These are phyloP conservation scores for Fusarium pseudoanthophilum DNA, from an alignment of 2,329 filamentous ascomycete species.

Conservation along the genomic window DNA sequence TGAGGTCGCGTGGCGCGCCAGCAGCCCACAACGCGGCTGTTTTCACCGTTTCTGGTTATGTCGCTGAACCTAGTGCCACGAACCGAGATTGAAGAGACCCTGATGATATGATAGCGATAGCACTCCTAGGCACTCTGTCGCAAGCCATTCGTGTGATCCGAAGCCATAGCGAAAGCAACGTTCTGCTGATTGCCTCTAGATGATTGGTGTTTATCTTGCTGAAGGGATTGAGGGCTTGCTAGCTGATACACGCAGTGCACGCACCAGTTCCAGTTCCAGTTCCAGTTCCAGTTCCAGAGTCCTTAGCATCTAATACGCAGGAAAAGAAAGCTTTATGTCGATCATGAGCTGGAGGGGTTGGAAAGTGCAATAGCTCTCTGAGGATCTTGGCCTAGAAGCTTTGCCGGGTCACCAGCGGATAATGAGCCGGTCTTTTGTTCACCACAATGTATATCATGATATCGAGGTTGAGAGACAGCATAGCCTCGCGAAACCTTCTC, in stretches of 20 bases:
- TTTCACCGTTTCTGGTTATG: slow-evolving; percentile 34
- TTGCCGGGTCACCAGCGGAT: neutral
- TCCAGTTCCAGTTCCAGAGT: neutral
- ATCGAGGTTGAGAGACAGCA: slow-evolving; percentile 1
- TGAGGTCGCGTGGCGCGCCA: slow-evolving; percentile 25
- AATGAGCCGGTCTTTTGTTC: neutral
- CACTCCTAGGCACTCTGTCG: slow-evolving; percentile 14
- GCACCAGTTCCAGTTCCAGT: neutral
- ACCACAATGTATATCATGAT: neutral
- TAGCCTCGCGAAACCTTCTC: slow-evolving; percentile 6
- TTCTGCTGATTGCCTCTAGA: neutral
- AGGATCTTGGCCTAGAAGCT: neutral
- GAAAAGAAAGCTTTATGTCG: slow-evolving; percentile 22
- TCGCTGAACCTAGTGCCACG: slow-evolving; percentile 27
- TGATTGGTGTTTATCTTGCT: slow-evolving; percentile 3
- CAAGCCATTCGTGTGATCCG: neutral
- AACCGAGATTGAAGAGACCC: slow-evolving; percentile 31
- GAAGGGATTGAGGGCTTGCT: slow-evolving; percentile 27
- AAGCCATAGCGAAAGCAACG: slow-evolving; percentile 14
- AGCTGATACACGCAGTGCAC: slow-evolving; percentile 2
- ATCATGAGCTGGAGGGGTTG: slow-evolving; percentile 27
- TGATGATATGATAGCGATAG: slow-evolving; percentile 21
- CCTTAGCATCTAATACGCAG: slow-evolving; percentile 9
- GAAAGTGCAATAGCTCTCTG: neutral
- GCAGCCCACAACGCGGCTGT: slow-evolving; percentile 19